Evolutionary conservation across 768 basidiomycete genomes (phyloP), one percentile per base, ranked within the genome.

Genomic region (Phylloporus sp.): DNA sequence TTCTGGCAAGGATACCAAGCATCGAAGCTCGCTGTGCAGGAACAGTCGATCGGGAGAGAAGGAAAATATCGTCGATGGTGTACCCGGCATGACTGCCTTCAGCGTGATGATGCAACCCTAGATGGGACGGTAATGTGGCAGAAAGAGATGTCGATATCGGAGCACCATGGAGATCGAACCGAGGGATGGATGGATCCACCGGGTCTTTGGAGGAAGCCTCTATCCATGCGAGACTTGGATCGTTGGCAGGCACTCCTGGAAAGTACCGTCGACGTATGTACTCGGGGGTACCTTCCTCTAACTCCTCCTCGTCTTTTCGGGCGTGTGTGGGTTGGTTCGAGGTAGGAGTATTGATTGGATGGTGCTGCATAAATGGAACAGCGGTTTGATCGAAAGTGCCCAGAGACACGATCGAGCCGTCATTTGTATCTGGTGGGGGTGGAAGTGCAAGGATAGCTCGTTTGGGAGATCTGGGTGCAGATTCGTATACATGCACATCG

Each of bases 91-190:
- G 81, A 28, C 74, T 70, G 6, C 76, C 75, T 49, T 90, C 84
- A 0, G 92, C 86, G 63, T 95, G 94, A 63, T 97, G 94, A 68
- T 97, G 93, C 4, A 95, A 74, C 5, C 94, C 94, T 6, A 92
- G 77, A 70, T 93, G 85, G 0, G 89, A 86, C 2, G 92, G 93
- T 3, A 95, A 74, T 1, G 73, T 75, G 0, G 75, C 66, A 3
- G 81, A 79, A 3, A 83, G 59, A 3, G 74, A 62, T 0, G 72
- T 52, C 1, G 88, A 74, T n/a, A 95, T 85, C 0, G 81, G 80
- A 10, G 70, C 73, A 7, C 92, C 93, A 1, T 78, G 75, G 2
- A 95, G 78, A 66, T 95, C 88, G 62, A 93, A 95, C 79, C 79
- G 55, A 78, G 80, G 34, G 71, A 73, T 13, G 62, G 59, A 45